These are phyloP conservation scores for Aspergillus cavernicola DNA, from an alignment of 495 filamentous ascomycete species.

Conservation along the genomic window DNA sequence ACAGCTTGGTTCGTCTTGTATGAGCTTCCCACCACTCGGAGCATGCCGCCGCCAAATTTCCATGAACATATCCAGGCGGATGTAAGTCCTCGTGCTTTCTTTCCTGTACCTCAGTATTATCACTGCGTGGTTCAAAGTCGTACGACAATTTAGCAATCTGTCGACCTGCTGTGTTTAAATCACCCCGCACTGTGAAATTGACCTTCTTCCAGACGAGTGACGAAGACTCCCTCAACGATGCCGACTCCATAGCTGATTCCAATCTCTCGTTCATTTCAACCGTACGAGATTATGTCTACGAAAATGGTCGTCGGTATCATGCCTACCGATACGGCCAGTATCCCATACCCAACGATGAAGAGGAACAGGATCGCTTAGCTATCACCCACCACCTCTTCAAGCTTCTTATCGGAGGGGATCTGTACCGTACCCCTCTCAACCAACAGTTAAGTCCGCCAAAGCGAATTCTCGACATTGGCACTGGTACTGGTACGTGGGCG, in stretches of 20 bases:
- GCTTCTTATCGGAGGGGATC: conserved; percentile 46
- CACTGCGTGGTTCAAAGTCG: neutral
- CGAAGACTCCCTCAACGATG: conserved; percentile 38
- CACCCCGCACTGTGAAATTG: neutral
- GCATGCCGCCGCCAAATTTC: conserved; percentile 34
- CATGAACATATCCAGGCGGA: conserved; percentile 38
- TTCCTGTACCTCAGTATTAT: neutral
- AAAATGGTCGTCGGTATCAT: conserved; percentile 62
- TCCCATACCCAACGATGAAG: conserved; percentile 56
- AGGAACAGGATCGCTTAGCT: conserved; percentile 64
- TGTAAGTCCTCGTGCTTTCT: conserved; percentile 24
- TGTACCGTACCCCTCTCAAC: conserved; percentile 50
- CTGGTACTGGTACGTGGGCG: conserved; percentile 61
- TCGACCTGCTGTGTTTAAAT: neutral
- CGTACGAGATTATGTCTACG: conserved; percentile 46
- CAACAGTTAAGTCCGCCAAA: conserved; percentile 14
- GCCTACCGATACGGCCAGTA: conserved; percentile 55
- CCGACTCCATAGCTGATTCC: conserved; percentile 30
- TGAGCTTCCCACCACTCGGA: neutral
- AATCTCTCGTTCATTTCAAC: conserved; percentile 46
- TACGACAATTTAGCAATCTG: neutral
- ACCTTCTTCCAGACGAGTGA: conserved; percentile 32
- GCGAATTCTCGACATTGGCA: conserved; percentile 47
- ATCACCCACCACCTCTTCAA: conserved; percentile 60
- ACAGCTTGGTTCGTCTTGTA: conserved; percentile 2